A percentile compares a stretch with the other conserved stretches of the same genome.
Evolutionary conservation across 148 eudicot genomes (phyloP).

Genomic region (Rhododendron mucronatum): DNA sequence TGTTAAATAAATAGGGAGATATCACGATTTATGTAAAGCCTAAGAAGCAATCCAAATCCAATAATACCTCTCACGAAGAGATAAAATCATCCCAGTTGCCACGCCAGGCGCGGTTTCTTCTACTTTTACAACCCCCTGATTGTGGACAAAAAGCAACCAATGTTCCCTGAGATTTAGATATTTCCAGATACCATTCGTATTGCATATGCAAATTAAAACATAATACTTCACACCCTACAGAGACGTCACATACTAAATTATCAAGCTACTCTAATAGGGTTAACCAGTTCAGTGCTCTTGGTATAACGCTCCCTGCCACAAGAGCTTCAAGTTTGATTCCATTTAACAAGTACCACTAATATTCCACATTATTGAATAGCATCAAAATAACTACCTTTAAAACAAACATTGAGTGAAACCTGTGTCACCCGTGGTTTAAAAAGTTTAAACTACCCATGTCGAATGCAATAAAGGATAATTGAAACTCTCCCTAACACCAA

Average conservation of each 20-base stretch:
- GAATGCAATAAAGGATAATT: too few relatives aligned
- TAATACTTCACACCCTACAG: neutral
- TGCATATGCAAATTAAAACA: neutral
- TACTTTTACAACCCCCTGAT: slow-evolving; percentile 50
- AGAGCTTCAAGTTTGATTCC: neutral
- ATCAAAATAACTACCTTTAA: neutral
- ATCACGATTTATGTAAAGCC: neutral
- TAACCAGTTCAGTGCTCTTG: neutral
- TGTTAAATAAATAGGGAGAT: neutral
- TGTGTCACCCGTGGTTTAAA: neutral
- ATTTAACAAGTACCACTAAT: neutral
- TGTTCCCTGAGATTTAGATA: neutral
- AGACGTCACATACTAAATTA: neutral
- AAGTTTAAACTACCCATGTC: neutral
- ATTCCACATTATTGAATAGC: neutral
- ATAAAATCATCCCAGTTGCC: slow-evolving; percentile 92
- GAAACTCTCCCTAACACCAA: too few relatives aligned
- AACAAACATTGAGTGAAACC: neutral
- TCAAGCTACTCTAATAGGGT: neutral
- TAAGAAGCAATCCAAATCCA: neutral
- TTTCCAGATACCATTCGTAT: neutral
- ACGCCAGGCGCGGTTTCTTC: slow-evolving; percentile 98
- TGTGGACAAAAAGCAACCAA: neutral
- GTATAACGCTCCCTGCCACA: neutral
- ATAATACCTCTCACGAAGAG: slow-evolving; percentile 89